These are phyloP conservation scores for Tricholoma bakamatsutake DNA, from an alignment of 768 basidiomycete genomes.

Conservation along the genomic window DNA sequence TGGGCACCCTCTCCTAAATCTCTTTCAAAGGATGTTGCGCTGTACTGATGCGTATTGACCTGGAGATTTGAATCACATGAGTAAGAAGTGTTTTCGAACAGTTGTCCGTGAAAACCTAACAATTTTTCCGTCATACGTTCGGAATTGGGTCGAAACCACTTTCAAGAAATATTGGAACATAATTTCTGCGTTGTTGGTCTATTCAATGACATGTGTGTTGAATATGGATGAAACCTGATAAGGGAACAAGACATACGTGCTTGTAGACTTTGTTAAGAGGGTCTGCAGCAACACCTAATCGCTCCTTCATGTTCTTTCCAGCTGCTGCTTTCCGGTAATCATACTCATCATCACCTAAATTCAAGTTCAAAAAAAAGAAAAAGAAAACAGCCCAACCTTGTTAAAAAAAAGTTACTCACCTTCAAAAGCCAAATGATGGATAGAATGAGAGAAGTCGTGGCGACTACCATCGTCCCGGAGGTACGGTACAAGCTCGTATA, in stretches of 20 bases:
- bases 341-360: slow-evolving; percentile 72
- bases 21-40: slow-evolving; percentile 93
- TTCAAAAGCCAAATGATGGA: slow-evolving; percentile 78
- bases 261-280: slow-evolving; percentile 69
- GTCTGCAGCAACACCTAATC: slow-evolving; percentile 66
- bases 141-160: slow-evolving; percentile 94
- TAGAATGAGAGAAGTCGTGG: slow-evolving; percentile 90
- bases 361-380: not conserved
- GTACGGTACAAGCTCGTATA: slow-evolving; percentile 92
- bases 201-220: slow-evolving; percentile 2
- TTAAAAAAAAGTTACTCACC: slow-evolving; percentile 24
- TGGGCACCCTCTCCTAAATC: slow-evolving; percentile 63
- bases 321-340: slow-evolving; percentile 58
- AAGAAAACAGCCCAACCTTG: not conserved
- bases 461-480: slow-evolving; percentile 80
- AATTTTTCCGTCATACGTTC: slow-evolving; percentile 66
- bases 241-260: slow-evolving; percentile 34
- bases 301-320: slow-evolving; percentile 58
- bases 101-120: slow-evolving; percentile 32
- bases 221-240: not conserved
- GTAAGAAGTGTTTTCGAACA: not conserved
- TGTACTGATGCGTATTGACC: slow-evolving; percentile 92
- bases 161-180: slow-evolving; percentile 99
- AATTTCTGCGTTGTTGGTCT: slow-evolving; percentile 78
- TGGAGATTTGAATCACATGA: slow-evolving; percentile 21